phyloP scores from a whole-genome alignment of 805 yeast genomes.

The Suhomyces sp. region DNA sequence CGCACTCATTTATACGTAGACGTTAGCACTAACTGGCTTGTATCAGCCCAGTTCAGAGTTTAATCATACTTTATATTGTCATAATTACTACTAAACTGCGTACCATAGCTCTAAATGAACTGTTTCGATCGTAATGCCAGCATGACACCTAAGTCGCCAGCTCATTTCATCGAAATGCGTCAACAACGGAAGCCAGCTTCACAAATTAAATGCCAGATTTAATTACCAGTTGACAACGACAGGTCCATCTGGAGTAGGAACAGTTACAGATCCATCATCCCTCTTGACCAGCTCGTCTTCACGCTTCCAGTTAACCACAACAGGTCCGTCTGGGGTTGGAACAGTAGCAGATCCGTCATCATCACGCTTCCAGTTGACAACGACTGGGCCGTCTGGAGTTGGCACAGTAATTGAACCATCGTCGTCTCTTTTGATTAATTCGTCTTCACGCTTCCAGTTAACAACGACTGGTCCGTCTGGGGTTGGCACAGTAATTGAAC shows the following conservation, averaged over 20 bases:
- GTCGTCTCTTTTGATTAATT: neutral
- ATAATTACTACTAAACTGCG: neutral
- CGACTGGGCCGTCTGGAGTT: neutral
- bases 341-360: neutral
- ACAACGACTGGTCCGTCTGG: neutral
- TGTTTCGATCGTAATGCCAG: neutral
- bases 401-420: neutral
- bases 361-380: neutral
- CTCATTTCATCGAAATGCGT: neutral
- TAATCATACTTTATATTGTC: too few relatives aligned
- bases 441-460: neutral
- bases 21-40: too few relatives aligned
- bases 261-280: neutral
- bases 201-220: neutral
- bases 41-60: neutral
- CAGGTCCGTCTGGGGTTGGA: neutral
- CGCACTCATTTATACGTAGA: too few relatives aligned
- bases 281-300: neutral
- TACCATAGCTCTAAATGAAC: neutral
- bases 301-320: neutral
- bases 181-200: neutral
- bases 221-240: neutral
- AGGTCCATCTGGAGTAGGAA: neutral
- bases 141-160: neutral
- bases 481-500: neutral